Base-by-base conservation (phyloP, 1,284 basidiomycete genomes). In the Phylloboletellus chloephorus region DNA sequence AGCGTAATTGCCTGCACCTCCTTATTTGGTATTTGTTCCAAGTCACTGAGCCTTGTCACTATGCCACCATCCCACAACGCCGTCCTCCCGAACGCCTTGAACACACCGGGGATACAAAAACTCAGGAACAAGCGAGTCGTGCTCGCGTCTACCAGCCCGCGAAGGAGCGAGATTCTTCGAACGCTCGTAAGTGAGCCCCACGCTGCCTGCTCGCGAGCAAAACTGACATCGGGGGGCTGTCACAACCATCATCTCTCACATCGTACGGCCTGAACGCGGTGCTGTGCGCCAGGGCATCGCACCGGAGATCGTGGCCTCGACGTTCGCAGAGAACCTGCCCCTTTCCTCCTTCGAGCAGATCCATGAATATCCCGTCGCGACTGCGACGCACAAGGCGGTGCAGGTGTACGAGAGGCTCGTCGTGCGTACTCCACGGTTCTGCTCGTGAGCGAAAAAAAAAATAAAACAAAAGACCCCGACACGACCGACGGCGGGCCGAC, bases 291-390 rank as follows among this genome's bases (percentile, higher is more conserved):
- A 94, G 89, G 93, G 94, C 12, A 60, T 97, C 22, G 70, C 74
- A 32, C 91, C 92, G 1, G 90, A 96, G 60, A 76, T 96, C 44
- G 72, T 96, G 0, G 88, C 92, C 0, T 95, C 92, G 2, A 87
- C 75, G 0, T 98, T 98, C 51, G 75, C 78, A 26, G 95, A 98
- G 63, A 72, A 94, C 55, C 68, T 98, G 11, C 71, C 78, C 0
- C 70, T 86, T 35, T 66, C 67, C 13, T 73, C 76, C 3, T 98
- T 83, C 44, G 78, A 79, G 19, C 77, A 88, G 48, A 73, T 88
- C 12, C 88, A 90, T 45, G 91, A 96, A 59, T 98, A 98, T 60
- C 90, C 94, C 0, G 88, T 96, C 5, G 82, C 93, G 7, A 98
- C 93, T 0, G 91, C 91, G 2, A 82, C 80, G 2, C 85, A 94